Base-by-base conservation (phyloP, 441 rosid species). In the Populus trichocarpa region DNA sequence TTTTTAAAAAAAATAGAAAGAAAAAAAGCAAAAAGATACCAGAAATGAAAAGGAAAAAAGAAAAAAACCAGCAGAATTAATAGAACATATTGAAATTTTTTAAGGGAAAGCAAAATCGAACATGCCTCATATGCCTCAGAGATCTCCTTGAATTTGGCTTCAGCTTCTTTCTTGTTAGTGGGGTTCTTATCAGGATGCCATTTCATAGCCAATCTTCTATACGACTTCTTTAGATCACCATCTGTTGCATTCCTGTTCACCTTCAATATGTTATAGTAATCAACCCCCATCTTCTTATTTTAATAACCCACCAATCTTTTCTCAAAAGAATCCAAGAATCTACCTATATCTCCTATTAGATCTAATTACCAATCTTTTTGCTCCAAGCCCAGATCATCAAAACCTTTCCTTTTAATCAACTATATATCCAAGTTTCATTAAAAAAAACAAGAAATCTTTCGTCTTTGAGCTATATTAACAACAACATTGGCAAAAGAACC, bases 111-210 rank as follows among this genome's bases (percentile, higher is more conserved):
- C 28, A 36, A 38, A 13, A 73, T 53, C n/a, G 13, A 28, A 80
- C 79, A 77, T 80, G 79, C 98, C 92, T 95, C 99, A 26, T 95
- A 93, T 79, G 98, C 98, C 79, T 95, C 97, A 46, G 98, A 95
- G 90, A 95, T 92, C 86, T 91, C 97, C 79, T 96, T 93, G 87
- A 94, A 94, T 84, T 87, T 87, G 84, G 95, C 94, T 83, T 94
- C 99, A 78, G 99, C 99, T 81, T 92, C 97, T 8, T 82, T 89
- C 82, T 96, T 95, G 83, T 85, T 59, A 80, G 76, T 85, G 32
- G 95, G 98, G 85, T 95, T 93, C 89, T 95, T 95, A 76, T 95
- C 97, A 71, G 99, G 99, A 80, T 93, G 98, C 97, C 97, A 93
- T 88, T 91, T 91, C 98, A 90, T 93, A 50, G 96, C 98, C 86